Conservation (phyloP, 257 asterid genomes). For the Cynanchum wilfordii region DNA sequence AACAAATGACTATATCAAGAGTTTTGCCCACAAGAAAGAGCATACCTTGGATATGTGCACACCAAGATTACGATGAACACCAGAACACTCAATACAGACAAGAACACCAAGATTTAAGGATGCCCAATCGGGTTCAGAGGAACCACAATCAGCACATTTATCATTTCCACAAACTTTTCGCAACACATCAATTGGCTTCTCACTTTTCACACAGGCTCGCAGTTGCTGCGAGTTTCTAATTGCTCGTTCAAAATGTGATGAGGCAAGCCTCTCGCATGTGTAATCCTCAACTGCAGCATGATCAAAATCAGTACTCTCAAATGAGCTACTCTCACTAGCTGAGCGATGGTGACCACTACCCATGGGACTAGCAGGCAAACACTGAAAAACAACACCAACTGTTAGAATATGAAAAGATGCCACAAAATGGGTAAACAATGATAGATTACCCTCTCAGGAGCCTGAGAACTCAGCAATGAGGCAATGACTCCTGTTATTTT, state of each 20-base stretch:
- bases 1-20: not conserved
- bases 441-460: slow-evolving; percentile 78
- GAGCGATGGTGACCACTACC: slow-evolving; percentile 91
- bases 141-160: slow-evolving; percentile 95
- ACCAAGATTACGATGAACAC: slow-evolving; percentile 99
- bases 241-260: slow-evolving; percentile 60
- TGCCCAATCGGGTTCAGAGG: slow-evolving; percentile 98
- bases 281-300: slow-evolving; percentile 80
- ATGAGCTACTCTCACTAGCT: slow-evolving; percentile 97
- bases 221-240: slow-evolving; percentile 64
- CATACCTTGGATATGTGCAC: slow-evolving; percentile 98
- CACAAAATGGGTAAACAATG: slow-evolving; percentile 9
- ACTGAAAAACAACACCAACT: slow-evolving; percentile 34
- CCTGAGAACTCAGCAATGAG: slow-evolving; percentile 92
- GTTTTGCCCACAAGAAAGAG: not conserved
- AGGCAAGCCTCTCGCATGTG: slow-evolving; percentile 65
- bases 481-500: slow-evolving; percentile 98
- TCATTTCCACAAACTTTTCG: slow-evolving; percentile 88
- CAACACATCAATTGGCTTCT: slow-evolving; percentile 83
- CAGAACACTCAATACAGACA: slow-evolving; percentile 97
- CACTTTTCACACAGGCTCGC: slow-evolving; percentile 53
- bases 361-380: slow-evolving; percentile 75
- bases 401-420: slow-evolving; percentile 4
- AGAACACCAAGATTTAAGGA: slow-evolving; percentile 95
- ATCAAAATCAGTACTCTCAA: slow-evolving; percentile 86